Percentiles rank a stretch among this genome's conserved stretches.
phyloP scores from a whole-genome alignment of 164 flowering plant species.

The grape (Vitis vinifera) region DNA sequence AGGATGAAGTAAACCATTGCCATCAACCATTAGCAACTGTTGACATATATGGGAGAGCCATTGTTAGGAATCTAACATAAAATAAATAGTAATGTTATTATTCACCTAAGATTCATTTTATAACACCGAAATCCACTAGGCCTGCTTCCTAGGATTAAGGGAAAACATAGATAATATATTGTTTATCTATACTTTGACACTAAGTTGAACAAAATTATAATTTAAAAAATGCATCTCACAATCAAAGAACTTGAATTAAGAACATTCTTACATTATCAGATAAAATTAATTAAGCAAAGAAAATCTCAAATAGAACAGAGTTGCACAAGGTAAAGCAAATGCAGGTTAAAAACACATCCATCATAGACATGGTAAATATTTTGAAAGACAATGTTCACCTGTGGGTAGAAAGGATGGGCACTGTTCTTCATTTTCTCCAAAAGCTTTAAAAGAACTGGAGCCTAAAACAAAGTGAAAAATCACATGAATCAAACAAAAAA shows the following conservation, averaged over 20 bases:
- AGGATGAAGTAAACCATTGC: slow-evolving; percentile 95
- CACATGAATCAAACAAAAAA: not conserved
- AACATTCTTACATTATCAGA: too few relatives aligned
- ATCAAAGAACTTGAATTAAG: too few relatives aligned
- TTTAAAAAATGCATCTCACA: too few relatives aligned
- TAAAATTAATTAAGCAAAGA: too few relatives aligned
- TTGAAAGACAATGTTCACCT: slow-evolving; percentile 36
- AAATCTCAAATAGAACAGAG: too few relatives aligned
- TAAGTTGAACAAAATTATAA: too few relatives aligned
- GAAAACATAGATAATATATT: too few relatives aligned
- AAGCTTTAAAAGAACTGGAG: slow-evolving; percentile 74
- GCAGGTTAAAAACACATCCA: not conserved
- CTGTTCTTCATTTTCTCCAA: slow-evolving; percentile 62
- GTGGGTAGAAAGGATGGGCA: slow-evolving; percentile 59
- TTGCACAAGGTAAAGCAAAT: not conserved
- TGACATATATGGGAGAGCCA: not conserved
- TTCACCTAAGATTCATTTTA: too few relatives aligned
- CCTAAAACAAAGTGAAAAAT: slow-evolving; percentile 34
- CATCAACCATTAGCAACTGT: slow-evolving; percentile 88
- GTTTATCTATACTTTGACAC: too few relatives aligned
- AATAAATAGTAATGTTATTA: not conserved
- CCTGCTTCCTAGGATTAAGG: too few relatives aligned
- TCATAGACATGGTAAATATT: too few relatives aligned
- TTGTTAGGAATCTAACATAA: not conserved
- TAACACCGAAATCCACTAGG: too few relatives aligned